Conservation (phyloP, 2,329 filamentous ascomycete genomes). For the Neonectria sp. region DNA sequence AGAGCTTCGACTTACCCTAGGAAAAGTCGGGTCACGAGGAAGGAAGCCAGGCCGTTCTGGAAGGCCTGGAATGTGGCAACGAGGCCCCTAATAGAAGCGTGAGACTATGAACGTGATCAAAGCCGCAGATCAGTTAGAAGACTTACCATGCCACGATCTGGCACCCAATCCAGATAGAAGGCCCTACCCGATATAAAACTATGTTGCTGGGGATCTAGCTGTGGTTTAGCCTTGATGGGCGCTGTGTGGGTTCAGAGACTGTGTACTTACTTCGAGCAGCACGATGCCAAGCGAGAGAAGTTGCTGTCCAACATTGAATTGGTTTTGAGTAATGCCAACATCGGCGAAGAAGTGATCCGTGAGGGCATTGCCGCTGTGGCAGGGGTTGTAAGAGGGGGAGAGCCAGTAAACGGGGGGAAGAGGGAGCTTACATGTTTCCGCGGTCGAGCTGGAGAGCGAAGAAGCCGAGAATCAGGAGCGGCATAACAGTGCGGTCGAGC, state of each 20-base stretch:
- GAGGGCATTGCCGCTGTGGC: conserved; percentile 56
- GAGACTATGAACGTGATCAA: not conserved
- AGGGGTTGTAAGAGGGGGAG: conserved; percentile 1
- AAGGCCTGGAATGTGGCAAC: conserved; percentile 54
- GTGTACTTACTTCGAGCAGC: conserved; percentile 50
- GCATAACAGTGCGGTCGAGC: conserved; percentile 62
- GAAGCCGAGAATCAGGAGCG: conserved; percentile 62
- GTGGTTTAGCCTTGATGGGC: not conserved
- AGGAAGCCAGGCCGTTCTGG: conserved; percentile 49
- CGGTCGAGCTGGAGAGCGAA: conserved; percentile 60
- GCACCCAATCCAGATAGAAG: conserved; percentile 60
- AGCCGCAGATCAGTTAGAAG: not conserved
- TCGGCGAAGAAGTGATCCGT: conserved; percentile 63
- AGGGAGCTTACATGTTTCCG: conserved; percentile 52
- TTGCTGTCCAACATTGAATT: conserved; percentile 65
- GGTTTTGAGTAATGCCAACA: conserved; percentile 61
- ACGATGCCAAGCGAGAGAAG: conserved; percentile 64
- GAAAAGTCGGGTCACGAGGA: conserved; percentile 56
- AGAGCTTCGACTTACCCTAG: conserved; percentile 40
- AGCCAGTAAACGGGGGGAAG: not conserved
- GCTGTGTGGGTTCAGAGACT: rapidly evolving
- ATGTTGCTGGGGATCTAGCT: conserved; percentile 59
- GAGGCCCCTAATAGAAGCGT: conserved; percentile 49
- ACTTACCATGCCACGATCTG: conserved; percentile 51
- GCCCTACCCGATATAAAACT: conserved; percentile 61